Evolutionary conservation across 148 eudicot genomes (phyloP), one percentile per base, ranked within the genome.

Genomic region (Rhododendron kiyosumense): DNA sequence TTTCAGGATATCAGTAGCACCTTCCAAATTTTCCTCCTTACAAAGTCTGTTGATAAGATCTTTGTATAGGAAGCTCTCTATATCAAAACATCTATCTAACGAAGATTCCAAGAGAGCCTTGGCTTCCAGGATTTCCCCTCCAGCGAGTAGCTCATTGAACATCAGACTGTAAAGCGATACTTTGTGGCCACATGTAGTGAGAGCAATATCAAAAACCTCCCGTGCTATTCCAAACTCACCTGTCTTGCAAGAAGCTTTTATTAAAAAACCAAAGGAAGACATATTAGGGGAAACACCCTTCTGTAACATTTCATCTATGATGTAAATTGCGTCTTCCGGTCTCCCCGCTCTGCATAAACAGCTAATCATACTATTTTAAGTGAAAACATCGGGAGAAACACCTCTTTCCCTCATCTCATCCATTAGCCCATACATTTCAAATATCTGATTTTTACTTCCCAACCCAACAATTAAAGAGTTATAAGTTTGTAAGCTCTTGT

Each of bases 341-440:
- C 91, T 91, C 52, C 92, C 98, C 36, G 63, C 88, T 52, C 94
- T 94, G 85, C 97, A 95, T 20, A 95, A 90, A 87, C 94, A 92
- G 67, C 87, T 81, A 48, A 97, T 88, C 87, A 95, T 87, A 80
- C 79, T 85, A 84, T 95, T 95, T 84, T 94, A 97, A n/a, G 98
- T 95, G 89, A 51, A 86, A 73, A 95, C 89, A 83, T 90, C 89
- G 54, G 98, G 98, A 88, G 92, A 87, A 85, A 95, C 82, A 18
- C 98, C 95, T 85, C 88, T 91, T 91, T 94, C 99, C 89, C 85
- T 93, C 99, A 97, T 97, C 91, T 97, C 99, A 88, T 90, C 90
- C 83, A 97, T 89, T 88, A 95, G 88, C 81, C 99, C 99, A 90
- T 90, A 90, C 94, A 97, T 97, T 91, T 97, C 99, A 88, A 93